phyloP scores from a whole-genome alignment of 805 yeast genomes.

The Torulaspora gathmanii region DNA sequence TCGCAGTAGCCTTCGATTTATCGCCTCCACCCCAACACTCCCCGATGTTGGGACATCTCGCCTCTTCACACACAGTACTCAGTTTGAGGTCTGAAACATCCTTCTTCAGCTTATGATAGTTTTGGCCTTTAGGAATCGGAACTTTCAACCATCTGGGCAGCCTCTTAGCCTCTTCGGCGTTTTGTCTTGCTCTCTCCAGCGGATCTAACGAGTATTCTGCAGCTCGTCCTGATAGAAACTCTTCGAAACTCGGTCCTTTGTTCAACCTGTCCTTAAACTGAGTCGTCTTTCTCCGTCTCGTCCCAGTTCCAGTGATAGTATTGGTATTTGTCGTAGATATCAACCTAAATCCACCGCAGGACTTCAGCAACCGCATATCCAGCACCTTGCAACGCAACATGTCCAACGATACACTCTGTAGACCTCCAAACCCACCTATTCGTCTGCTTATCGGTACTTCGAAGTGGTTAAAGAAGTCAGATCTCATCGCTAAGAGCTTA shows the following conservation, averaged over 20 bases:
- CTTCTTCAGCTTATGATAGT: conserved; percentile 70
- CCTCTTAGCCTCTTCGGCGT: conserved; percentile 58
- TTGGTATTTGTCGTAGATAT: conserved; percentile 18
- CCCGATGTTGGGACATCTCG: conserved; percentile 98
- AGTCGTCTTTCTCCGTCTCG: conserved; percentile 47
- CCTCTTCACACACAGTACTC: conserved; percentile 97
- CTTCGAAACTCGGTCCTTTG: conserved; percentile 90
- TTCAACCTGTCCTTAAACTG: conserved; percentile 64
- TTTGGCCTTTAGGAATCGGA: conserved; percentile 93
- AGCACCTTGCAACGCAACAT: not conserved
- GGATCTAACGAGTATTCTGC: conserved; percentile 65
- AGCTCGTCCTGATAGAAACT: conserved; percentile 80
- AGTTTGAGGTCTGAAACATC: conserved; percentile 85
- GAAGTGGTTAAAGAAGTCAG: conserved; percentile 2
- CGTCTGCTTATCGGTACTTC: not conserved
- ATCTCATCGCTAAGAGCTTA: not conserved
- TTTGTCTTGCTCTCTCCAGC: conserved; percentile 59
- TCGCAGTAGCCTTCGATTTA: conserved; percentile 74
- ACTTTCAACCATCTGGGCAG: conserved; percentile 93
- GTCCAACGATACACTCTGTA: not conserved
- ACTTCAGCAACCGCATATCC: not conserved
- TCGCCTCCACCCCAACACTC: conserved; percentile 99
- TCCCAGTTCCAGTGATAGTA: conserved; percentile 14
- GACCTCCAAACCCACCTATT: not conserved
- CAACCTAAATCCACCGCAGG: conserved; percentile 8